Evolutionary conservation across 1,284 basidiomycete species (phyloP).

Genomic region (Cryptococcus floricola): DNA sequence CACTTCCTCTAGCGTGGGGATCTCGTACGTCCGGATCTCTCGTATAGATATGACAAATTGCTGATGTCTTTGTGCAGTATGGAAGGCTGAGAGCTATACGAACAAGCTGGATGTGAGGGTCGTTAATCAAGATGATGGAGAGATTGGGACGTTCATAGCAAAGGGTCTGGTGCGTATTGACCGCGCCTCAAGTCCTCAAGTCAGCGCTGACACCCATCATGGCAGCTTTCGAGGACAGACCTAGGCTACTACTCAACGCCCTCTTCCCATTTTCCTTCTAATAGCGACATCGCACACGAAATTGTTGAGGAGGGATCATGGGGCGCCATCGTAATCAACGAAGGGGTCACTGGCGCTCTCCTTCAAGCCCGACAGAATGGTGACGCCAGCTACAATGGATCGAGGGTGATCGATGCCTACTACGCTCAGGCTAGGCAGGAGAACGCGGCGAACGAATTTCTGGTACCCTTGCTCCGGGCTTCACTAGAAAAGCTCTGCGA

Average conservation of each 20-base stretch:
- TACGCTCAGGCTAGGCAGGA: constrained; percentile 50
- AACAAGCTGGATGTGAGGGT: constrained; percentile 51
- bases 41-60: background rate
- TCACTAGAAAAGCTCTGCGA: constrained; percentile 29
- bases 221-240: constrained; percentile 28
- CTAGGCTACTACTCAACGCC: constrained; percentile 35
- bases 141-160: constrained; percentile 47
- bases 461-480: constrained; percentile 36
- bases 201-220: constrained; percentile 1
- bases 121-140: constrained; percentile 52
- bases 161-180: constrained; percentile 8
- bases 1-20: constrained; percentile 51
- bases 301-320: constrained; percentile 44
- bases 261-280: constrained; percentile 28
- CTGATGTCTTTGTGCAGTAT: constrained; percentile 23
- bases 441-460: constrained; percentile 42
- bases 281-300: constrained; percentile 25
- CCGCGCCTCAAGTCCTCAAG: no score
- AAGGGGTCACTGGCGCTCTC: constrained; percentile 31
- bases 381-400: constrained; percentile 33
- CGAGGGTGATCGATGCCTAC: constrained; percentile 32
- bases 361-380: constrained; percentile 31
- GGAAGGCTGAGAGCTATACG: constrained; percentile 43
- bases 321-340: constrained; percentile 42
- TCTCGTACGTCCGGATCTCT: constrained; percentile 36